phyloP scores from a whole-genome alignment of 768 basidiomycete genomes.

The Chlorophyllum brunneum region DNA sequence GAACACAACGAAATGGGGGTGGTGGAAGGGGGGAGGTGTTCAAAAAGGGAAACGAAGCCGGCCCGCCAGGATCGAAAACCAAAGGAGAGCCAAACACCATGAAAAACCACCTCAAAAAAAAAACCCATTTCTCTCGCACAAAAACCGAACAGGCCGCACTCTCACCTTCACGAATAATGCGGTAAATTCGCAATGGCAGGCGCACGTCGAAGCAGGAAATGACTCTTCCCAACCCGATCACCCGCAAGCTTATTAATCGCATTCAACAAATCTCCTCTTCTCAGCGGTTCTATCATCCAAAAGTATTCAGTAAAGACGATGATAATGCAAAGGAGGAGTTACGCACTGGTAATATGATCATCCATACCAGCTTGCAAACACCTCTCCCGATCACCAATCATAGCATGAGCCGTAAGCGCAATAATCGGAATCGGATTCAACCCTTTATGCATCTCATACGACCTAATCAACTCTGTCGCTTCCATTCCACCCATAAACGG shows the following conservation, averaged over 20 bases:
- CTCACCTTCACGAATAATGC: constrained; percentile 9
- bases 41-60: neutral
- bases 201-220: constrained; percentile 29
- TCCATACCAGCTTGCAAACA: constrained; percentile 57
- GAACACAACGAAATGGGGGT: neutral
- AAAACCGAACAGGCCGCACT: neutral
- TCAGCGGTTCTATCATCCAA: constrained; percentile 59
- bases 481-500: constrained; percentile 99
- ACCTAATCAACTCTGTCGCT: constrained; percentile 88
- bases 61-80: neutral
- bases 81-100: neutral
- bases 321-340: neutral
- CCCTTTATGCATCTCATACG: constrained; percentile 71
- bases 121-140: too few relatives aligned
- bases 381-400: constrained; percentile 72
- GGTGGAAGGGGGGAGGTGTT: too few relatives aligned
- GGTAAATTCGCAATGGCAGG: constrained; percentile 21
- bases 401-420: constrained; percentile 95
- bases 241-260: constrained; percentile 78
- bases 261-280: constrained; percentile 75
- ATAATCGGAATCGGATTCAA: constrained; percentile 85
- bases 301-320: constrained; percentile 9
- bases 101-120: neutral
- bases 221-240: constrained; percentile 47
- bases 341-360: constrained; percentile 78